A percentile compares a stretch with the other conserved stretches of the same genome.
Evolutionary conservation across 2,329 filamentous ascomycete genomes (phyloP).

Genomic region (Nectriaceae sp.): DNA sequence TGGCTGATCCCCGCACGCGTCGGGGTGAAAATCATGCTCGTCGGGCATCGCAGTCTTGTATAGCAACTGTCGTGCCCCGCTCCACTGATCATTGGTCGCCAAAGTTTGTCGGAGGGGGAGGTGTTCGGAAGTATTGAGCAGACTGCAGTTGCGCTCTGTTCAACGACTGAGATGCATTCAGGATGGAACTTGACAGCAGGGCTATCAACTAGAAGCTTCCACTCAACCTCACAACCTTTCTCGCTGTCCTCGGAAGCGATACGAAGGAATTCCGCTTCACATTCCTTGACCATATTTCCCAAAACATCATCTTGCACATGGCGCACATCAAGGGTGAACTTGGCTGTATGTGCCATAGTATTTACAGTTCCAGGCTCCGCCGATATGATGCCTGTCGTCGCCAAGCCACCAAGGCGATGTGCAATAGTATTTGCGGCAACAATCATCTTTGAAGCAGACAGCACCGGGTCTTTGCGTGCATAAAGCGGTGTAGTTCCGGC

Average conservation of each 20-base stretch:
- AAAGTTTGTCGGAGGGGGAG: constrained; percentile 25
- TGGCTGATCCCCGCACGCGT: constrained; percentile 35
- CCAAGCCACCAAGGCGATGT: constrained; percentile 23
- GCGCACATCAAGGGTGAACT: constrained; percentile 67
- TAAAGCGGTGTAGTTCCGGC: constrained; percentile 31
- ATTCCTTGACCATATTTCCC: constrained; percentile 51
- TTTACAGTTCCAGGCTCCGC: constrained; percentile 63
- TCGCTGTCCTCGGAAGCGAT: constrained; percentile 53
- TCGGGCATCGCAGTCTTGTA: constrained; percentile 30
- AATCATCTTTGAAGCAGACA: constrained; percentile 31
- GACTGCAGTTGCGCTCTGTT: constrained; percentile 53
- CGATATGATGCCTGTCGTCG: constrained; percentile 31
- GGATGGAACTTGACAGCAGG: constrained; percentile 61
- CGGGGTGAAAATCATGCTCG: constrained; percentile 37
- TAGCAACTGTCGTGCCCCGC: constrained; percentile 38
- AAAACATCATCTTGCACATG: constrained; percentile 55
- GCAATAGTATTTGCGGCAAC: constrained; percentile 28
- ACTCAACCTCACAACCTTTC: constrained; percentile 57
- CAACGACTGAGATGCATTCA: constrained; percentile 62
- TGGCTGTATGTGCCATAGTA: constrained; percentile 66
- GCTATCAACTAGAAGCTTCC: constrained; percentile 57
- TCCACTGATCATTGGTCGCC: constrained; percentile 30
- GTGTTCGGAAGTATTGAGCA: constrained; percentile 37
- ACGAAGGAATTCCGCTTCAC: constrained; percentile 39
- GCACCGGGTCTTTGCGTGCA: constrained; percentile 32